These are phyloP conservation scores for Chlamydomonas sp. DNA, from an alignment of 139 green algal species.

Conservation along the genomic window DNA sequence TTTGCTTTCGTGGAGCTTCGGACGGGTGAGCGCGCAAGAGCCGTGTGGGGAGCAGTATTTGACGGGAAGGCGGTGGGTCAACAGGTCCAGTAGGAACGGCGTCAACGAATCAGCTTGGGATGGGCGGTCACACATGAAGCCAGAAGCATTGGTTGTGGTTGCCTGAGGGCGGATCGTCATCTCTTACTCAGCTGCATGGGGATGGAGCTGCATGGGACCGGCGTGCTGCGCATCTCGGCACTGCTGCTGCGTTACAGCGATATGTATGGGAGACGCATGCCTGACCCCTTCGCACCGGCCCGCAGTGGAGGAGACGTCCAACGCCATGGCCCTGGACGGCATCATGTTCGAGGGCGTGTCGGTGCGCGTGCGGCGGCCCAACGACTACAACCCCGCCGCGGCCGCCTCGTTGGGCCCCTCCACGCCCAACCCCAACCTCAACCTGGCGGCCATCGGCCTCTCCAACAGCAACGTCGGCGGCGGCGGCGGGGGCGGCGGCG, in stretches of 20 bases:
- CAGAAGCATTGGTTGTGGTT: too few species aligned
- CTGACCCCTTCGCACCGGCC: background rate
- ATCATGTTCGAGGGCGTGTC: conserved; percentile 97
- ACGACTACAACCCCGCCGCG: conserved; percentile 96
- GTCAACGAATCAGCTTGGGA: too few species aligned
- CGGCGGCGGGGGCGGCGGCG: conserved; percentile 33
- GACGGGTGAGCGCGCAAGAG: conserved; percentile 64
- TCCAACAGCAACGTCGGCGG: conserved; percentile 24
- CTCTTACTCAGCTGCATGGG: too few species aligned
- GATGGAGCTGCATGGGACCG: too few species aligned
- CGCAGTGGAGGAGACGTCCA: conserved; percentile 91
- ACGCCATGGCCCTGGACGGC: conserved; percentile 94
- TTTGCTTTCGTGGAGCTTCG: conserved; percentile 98
- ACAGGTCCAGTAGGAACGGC: too few species aligned
- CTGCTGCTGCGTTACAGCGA: too few species aligned
- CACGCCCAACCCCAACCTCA: conserved; percentile 89
- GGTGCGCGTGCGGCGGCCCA: conserved; percentile 93
- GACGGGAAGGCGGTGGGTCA: background rate
- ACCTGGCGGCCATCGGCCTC: conserved; percentile 94
- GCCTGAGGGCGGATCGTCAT: too few species aligned
- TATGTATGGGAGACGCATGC: too few species aligned
- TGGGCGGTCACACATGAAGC: too few species aligned
- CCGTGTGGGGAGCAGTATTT: background rate
- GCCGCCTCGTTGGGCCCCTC: conserved; percentile 85
- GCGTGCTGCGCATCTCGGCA: too few species aligned